phyloP scores from a whole-genome alignment of 1,139 yeast species.

The Yamadazyma sp. region DNA sequence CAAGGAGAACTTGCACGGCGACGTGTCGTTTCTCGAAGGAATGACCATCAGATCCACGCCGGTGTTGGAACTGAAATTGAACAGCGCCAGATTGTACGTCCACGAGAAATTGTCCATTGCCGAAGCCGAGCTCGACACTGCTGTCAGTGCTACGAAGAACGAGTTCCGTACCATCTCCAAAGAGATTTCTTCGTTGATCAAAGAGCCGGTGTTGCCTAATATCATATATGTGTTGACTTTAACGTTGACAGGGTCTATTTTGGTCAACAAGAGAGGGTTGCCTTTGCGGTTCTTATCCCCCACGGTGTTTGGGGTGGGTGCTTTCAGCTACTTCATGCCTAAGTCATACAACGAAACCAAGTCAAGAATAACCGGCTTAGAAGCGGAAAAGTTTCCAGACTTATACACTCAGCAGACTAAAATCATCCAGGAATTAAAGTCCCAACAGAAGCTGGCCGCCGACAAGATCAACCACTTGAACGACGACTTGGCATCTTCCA shows the following conservation, averaged over 20 bases:
- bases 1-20: slow-evolving; percentile 42
- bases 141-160: slow-evolving; percentile 43
- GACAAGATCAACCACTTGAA: slow-evolving; percentile 15
- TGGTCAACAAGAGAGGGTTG: slow-evolving; percentile 46
- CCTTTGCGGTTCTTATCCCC: slow-evolving; percentile 55
- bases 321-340: slow-evolving; percentile 42
- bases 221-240: slow-evolving; percentile 55
- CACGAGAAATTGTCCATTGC: slow-evolving; percentile 36
- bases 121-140: slow-evolving; percentile 46
- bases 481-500: slow-evolving; percentile 18
- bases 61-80: slow-evolving; percentile 41
- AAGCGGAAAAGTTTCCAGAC: slow-evolving; percentile 51
- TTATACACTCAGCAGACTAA: slow-evolving; percentile 20
- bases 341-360: slow-evolving; percentile 26
- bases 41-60: slow-evolving; percentile 54
- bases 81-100: slow-evolving; percentile 34
- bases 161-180: slow-evolving; percentile 32
- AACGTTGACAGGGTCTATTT: slow-evolving; percentile 56
- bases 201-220: slow-evolving; percentile 54
- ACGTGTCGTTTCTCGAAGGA: slow-evolving; percentile 48
- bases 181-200: slow-evolving; percentile 26
- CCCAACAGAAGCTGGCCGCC: slow-evolving; percentile 15
- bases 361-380: slow-evolving; percentile 54
- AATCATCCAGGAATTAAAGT: slow-evolving; percentile 13
- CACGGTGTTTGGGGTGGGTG: slow-evolving; percentile 44